Evolutionary conservation across 2,329 filamentous ascomycete species (phyloP).

Genomic region (Fusarium humuli): DNA sequence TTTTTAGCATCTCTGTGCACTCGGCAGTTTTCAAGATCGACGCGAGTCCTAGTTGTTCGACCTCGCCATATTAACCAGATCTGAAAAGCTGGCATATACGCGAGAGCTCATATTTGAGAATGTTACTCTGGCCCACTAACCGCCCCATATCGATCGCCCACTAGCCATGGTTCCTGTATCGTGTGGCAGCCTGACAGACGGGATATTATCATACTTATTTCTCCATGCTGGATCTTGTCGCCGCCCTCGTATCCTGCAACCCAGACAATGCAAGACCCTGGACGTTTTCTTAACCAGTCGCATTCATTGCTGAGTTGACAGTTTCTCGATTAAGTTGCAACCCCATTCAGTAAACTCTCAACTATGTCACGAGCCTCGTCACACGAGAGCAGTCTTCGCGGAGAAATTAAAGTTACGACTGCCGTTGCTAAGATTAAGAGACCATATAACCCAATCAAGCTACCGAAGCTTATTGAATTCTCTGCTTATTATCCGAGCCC

Average conservation of each 20-base stretch:
- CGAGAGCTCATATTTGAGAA: neutral
- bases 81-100: neutral
- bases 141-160: constrained; percentile 6
- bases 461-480: neutral
- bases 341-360: neutral
- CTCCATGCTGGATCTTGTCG: constrained; percentile 22
- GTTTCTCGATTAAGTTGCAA: constrained; percentile 8
- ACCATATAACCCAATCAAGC: neutral
- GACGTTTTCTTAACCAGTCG: constrained; percentile 21
- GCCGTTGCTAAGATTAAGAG: neutral
- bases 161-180: constrained; percentile 25
- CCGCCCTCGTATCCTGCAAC: constrained; percentile 20
- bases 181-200: neutral
- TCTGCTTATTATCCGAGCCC: neutral
- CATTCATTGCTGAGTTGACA: constrained; percentile 23
- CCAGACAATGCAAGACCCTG: constrained; percentile 19
- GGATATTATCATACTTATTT: neutral
- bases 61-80: neutral
- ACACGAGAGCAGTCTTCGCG: neutral
- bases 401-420: neutral
- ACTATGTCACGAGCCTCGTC: neutral
- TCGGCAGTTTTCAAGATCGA: neutral
- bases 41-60: neutral
- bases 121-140: constrained; percentile 1
- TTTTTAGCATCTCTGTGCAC: neutral